A percentile compares a stretch with the other conserved stretches of the same genome.
Conservation (phyloP, 768 basidiomycete genomes). For the Exidia glandulosa region DNA sequence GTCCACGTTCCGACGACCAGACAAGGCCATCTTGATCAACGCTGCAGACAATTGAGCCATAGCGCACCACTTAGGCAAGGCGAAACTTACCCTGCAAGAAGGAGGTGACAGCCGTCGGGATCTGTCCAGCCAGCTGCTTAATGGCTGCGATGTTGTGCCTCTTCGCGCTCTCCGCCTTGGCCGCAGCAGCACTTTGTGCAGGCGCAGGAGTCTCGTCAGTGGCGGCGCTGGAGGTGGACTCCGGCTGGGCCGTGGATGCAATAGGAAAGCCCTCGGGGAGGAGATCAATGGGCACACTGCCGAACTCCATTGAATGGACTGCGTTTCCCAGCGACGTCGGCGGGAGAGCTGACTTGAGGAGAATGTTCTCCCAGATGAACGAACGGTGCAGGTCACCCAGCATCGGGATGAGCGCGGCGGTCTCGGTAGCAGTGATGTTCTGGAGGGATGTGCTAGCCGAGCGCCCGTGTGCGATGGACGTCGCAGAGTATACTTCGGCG, state of each 20-base stretch:
- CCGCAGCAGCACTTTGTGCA: neutral
- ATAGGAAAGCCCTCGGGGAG: neutral
- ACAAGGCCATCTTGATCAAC: conserved; percentile 70
- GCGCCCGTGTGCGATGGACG: conserved; percentile 72
- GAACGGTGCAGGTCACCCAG: conserved; percentile 75
- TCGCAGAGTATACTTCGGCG: conserved; percentile 77
- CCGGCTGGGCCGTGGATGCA: neutral
- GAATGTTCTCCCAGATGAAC: conserved; percentile 79
- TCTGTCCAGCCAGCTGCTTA: conserved; percentile 67
- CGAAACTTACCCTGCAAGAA: conserved; percentile 72
- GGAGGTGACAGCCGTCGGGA: conserved; percentile 64
- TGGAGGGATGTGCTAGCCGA: conserved; percentile 65
- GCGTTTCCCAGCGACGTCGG: neutral
- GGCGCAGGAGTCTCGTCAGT: neutral
- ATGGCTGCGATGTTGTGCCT: conserved; percentile 65
- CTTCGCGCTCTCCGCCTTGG: conserved; percentile 28
- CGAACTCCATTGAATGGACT: neutral
- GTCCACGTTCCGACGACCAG: conserved; percentile 70
- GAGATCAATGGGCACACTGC: conserved; percentile 2
- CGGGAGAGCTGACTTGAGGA: conserved; percentile 48
- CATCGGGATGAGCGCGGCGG: conserved; percentile 52
- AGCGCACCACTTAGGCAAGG: neutral
- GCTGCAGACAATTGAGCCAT: conserved; percentile 30
- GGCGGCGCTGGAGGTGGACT: neutral
- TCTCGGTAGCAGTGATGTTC: conserved; percentile 53